Evolutionary conservation across 331 rosid species (phyloP).

Genomic region (Stylosanthes scabra): DNA sequence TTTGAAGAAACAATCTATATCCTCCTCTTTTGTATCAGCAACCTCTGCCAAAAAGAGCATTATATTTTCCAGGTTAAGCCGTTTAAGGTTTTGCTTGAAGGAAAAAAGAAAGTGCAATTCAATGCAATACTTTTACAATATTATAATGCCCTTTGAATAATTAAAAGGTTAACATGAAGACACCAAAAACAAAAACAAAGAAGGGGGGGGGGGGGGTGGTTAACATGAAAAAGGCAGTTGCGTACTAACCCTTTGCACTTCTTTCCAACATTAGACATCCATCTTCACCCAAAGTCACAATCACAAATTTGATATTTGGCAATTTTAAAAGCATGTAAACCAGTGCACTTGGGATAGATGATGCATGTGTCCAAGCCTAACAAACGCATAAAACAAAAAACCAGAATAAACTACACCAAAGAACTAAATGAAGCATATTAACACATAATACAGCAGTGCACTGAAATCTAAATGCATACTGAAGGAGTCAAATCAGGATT

Average conservation of each 20-base stretch:
- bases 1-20: constrained; percentile 58
- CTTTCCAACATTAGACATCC: constrained; percentile 97
- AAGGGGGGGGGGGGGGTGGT: not conserved
- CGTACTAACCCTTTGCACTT: constrained; percentile 56
- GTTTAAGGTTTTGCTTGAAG: constrained; percentile 29
- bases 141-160: constrained; percentile 1
- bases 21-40: constrained; percentile 61
- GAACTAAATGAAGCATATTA: constrained; percentile 22
- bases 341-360: constrained; percentile 76
- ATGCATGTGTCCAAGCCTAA: constrained; percentile 93
- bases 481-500: constrained; percentile 20
- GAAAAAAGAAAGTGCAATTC: constrained; percentile 25
- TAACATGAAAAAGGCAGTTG: constrained; percentile 15
- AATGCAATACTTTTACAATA: constrained; percentile 27
- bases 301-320: constrained; percentile 80
- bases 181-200: no score
- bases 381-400: constrained; percentile 33
- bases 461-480: constrained; percentile 23
- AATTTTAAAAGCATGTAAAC: constrained; percentile 77
- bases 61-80: constrained; percentile 28
- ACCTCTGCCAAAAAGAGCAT: constrained; percentile 58
- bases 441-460: constrained; percentile 9
- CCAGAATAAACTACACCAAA: constrained; percentile 36
- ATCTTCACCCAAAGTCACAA: constrained; percentile 91
- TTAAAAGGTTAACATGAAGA: constrained; percentile 20